Base-by-base conservation (phyloP, 2,329 filamentous ascomycete genomes). In the Xylariaceae sp. region DNA sequence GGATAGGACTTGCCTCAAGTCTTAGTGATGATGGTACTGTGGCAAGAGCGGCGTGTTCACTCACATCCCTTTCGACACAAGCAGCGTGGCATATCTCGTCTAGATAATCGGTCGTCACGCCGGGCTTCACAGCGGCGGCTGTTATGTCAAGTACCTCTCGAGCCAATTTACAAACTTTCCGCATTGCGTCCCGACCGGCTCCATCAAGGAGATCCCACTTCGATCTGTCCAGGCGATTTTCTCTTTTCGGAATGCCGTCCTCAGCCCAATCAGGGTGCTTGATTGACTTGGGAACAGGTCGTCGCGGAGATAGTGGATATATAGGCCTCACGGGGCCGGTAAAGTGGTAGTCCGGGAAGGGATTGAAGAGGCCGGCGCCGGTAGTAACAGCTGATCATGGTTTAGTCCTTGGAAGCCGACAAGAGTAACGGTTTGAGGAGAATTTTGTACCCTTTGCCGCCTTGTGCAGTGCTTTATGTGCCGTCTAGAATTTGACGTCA, bases 21-120 rank as follows among this genome's bases (percentile, higher is more conserved):
- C 38, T 17, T 12, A 1, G 16, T 8, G 17, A 14, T 22, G 2
- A 16, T 8, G 7, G 16, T 14, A 4, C 27, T 17, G 14, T 34
- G 22, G 2, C 14, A 6, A 23, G 11, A 12, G n/a, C n/a, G n/a
- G n/a, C n/a, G n/a, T n/a, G n/a, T 4, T 12, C 27, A 21, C 85
- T 72, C 71, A 96, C 92, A 55, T 96, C 80, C 68, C 93, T 81
- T 70, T 96, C 92, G 54, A 97, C 73, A 64, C 89, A 96, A 39
- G 92, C 93, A 57, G 95, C 88, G 73, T 98, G 93, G 23, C 95
- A 91, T 50, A 97, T 76, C 68, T 94, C 86, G 64, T 98, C 93
- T 48, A 98, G 88, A 59, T 93, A 83, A 64, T 98, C 93, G 5
- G 93, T 97, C 5, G 92, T 95, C 23, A 96, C 84, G 37, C 93